Base-by-base conservation (phyloP, 768 basidiomycete genomes). In the Boletus subcaerulescens region DNA sequence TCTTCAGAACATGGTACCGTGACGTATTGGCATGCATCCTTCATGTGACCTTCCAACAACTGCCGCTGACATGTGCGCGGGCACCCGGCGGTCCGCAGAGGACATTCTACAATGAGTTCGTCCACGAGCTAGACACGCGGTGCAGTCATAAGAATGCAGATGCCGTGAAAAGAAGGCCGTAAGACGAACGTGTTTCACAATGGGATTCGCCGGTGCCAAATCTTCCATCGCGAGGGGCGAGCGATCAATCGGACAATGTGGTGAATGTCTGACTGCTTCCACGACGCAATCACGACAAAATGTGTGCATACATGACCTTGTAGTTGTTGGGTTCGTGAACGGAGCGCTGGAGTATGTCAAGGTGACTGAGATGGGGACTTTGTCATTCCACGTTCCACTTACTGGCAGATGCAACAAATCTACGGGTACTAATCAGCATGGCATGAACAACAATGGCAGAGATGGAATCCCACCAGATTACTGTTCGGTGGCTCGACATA, bases 241-340 rank as follows among this genome's bases (percentile, higher is more conserved):
- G 20, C 93, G 83, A 71, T 95, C 93, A 31, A 96, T 83, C 12
- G 93, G 93, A 68, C 93, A 96, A 57, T 86, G 84, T 0, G 79
- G 74, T 8, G 85, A 82, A 55, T 88, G 81, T 13, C 71, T 68
- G 4, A 95, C 77, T 0, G 93, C 89, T 47, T 77, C 76, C n/a
- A 74, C 61, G 56, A 94, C 89, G 65, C 93, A 96, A 31, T 83
- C 85, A n/a, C 72, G 71, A 68, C 93, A 96, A 69, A 95, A 95
- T 0, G 91, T 95, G 66, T 93, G 93, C 55, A 81, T 77, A 62
- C 93, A 95, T 9, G 86, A 82, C 39, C 72, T 78, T 0, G 90
- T 86, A 0, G 88, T 89, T 1, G 79, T 79, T 11, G 93, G 93
- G 31, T 91, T 81, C 9, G 83, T 72, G 64, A 94, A 93, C 3